Evolutionary conservation across 306 rosid genomes (phyloP), one percentile per base, ranked within the genome.

Genomic region (Ceratonia siliqua): DNA sequence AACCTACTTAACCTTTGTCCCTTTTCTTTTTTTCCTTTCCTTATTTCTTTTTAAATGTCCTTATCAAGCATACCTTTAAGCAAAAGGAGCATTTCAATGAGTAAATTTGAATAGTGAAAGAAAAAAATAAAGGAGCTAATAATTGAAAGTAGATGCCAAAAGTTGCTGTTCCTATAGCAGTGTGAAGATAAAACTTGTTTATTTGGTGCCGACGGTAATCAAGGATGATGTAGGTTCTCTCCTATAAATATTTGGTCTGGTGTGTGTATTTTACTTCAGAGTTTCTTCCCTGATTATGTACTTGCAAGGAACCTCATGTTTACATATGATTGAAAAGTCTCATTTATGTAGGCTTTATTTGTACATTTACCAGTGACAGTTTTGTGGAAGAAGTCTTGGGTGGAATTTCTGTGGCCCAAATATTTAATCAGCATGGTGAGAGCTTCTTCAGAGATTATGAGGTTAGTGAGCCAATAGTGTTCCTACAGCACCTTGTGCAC

Each of bases 371-470:
- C 80, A 76, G 80, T 54, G 80, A 76, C 32, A 22, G 39, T 11
- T 32, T 10, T 54, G 80, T 66, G 7, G 80, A 76, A 39, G 28
- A 41, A 33, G 43, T 62, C 18, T 8, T 64, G 55, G 58, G 62
- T 46, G 72, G 74, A 66, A 76, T 52, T 41, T 64, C 80, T 13
- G 80, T 76, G 43, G 15, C 73, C 11, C 58, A 66, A 65, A 76
- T 66, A 42, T 76, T 76, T 49, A 50, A 76, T 39, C 49, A 20
- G 46, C 13, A 52, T 39, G 80, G 80, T 24, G 80, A 76, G 42
- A 38, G 33, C 65, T 64, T 64, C 67, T 76, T 76, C 68, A 65
- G 80, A 53, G 67, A 76, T 25, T 14, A 54, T 5, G 80, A 76
- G 80, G 80, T 76, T 10, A 8, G 73, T 76, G 20, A 12, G 2